phyloP scores from a whole-genome alignment of 495 filamentous ascomycete species.

The Astrothelium macrocarpum region DNA sequence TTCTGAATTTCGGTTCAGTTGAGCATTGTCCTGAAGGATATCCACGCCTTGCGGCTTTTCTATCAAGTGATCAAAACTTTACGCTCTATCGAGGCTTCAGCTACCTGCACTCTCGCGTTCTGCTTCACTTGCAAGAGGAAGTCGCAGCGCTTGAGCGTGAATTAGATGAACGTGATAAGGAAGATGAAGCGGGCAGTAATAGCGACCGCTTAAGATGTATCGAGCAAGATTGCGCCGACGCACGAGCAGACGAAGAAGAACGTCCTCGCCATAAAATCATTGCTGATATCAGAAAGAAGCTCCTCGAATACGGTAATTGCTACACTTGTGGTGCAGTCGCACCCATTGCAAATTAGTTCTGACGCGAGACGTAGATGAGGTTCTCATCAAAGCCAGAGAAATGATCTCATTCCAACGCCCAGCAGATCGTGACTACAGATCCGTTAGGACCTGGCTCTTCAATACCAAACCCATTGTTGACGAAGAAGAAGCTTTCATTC shows the following conservation, averaged over 20 bases:
- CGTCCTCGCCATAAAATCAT: constrained; percentile 25
- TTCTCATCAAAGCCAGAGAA: constrained; percentile 31
- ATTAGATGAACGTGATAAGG: constrained; percentile 25
- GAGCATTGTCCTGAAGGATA: constrained; percentile 31
- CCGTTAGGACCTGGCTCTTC: constrained; percentile 30
- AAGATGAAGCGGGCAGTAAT: constrained; percentile 7
- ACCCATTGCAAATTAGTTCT: background rate
- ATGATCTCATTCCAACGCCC: constrained; percentile 30
- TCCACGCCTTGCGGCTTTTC: constrained; percentile 30
- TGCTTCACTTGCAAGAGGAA: constrained; percentile 33
- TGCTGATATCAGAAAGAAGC: constrained; percentile 23
- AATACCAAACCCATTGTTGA: constrained; percentile 25
- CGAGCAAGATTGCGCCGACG: constrained; percentile 13
- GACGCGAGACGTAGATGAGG: constrained; percentile 20
- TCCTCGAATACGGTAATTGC: constrained; percentile 31
- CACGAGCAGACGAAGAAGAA: constrained; percentile 12
- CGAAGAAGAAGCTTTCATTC: constrained; percentile 29
- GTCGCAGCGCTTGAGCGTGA: constrained; percentile 29
- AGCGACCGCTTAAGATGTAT: background rate
- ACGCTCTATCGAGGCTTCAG: constrained; percentile 32
- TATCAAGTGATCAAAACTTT: constrained; percentile 31
- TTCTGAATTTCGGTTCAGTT: constrained; percentile 18
- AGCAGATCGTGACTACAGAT: constrained; percentile 29
- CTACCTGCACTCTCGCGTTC: constrained; percentile 31
- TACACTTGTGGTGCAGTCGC: background rate